A percentile compares a stretch with the other conserved stretches of the same genome.
These are phyloP conservation scores for Coniophora puteana DNA, from an alignment of 1,284 basidiomycete genomes.

Conservation along the genomic window DNA sequence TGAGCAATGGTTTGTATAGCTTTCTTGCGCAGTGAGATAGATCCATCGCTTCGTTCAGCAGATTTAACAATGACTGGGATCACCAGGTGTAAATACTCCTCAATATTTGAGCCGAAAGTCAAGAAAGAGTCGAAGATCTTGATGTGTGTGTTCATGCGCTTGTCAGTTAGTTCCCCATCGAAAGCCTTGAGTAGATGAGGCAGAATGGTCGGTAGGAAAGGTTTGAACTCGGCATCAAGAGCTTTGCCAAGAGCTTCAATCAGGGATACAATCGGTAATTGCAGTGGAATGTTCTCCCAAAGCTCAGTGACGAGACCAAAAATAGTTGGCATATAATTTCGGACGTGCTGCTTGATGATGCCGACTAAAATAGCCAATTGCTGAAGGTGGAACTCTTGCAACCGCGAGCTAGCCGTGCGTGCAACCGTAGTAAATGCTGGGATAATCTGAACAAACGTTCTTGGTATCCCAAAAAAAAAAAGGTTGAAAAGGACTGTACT, in stretches of 20 bases:
- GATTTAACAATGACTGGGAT: conserved; percentile 93
- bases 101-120: conserved; percentile 94
- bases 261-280: conserved; percentile 90
- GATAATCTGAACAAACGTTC: conserved; percentile 69
- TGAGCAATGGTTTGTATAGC: conserved; percentile 93
- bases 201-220: conserved; percentile 90
- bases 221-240: conserved; percentile 97
- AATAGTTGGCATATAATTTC: conserved; percentile 85
- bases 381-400: conserved; percentile 95
- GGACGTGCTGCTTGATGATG: conserved; percentile 97
- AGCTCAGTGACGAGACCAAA: conserved; percentile 84
- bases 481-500: conserved; percentile 13
- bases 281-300: conserved; percentile 86
- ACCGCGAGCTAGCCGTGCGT: conserved; percentile 73
- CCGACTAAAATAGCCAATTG: conserved; percentile 95
- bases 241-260: conserved; percentile 96
- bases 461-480: not conserved
- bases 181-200: conserved; percentile 91
- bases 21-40: conserved; percentile 76
- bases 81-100: conserved; percentile 97
- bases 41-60: conserved; percentile 83
- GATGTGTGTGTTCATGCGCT: conserved; percentile 75
- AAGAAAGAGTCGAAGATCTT: conserved; percentile 94
- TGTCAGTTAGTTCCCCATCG: conserved; percentile 81
- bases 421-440: conserved; percentile 94